A percentile compares a stretch with the other conserved stretches of the same genome.
Conservation (phyloP, 768 basidiomycete species). For the Mycena pura region DNA sequence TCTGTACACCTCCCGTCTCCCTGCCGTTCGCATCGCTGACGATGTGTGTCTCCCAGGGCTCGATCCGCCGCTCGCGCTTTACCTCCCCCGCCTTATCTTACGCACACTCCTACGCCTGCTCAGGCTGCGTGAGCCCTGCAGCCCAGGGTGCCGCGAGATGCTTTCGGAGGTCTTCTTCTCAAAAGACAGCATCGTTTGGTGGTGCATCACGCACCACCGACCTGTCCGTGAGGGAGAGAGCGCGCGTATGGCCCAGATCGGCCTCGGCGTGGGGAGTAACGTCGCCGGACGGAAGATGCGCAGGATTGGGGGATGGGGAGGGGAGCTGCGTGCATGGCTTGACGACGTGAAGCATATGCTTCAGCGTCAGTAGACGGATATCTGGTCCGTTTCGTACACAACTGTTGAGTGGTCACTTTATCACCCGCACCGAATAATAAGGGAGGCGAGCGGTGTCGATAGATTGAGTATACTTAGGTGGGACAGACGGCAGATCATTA, state of each 20-base stretch:
- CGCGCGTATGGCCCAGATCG: conserved; percentile 40
- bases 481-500: too few species aligned
- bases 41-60: conserved; percentile 53
- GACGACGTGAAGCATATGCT: conserved; percentile 41
- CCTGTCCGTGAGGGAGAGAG: conserved; percentile 32
- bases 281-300: conserved; percentile 45
- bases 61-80: conserved; percentile 66
- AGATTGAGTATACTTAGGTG: too few species aligned
- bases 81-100: conserved; percentile 63
- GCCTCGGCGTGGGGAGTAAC: conserved; percentile 40
- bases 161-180: conserved; percentile 51
- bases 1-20: conserved; percentile 53
- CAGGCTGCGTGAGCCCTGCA: conserved; percentile 45
- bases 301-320: conserved; percentile 59
- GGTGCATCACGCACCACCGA: conserved; percentile 53
- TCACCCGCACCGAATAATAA: too few species aligned
- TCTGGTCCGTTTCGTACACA: too few species aligned
- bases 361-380: background rate
- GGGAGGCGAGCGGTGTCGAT: too few species aligned
- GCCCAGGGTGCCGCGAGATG: conserved; percentile 55
- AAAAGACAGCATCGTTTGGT: conserved; percentile 57
- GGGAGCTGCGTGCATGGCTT: conserved; percentile 50
- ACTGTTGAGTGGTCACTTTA: too few species aligned
- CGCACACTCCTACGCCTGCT: conserved; percentile 60
- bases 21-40: background rate